phyloP scores from a whole-genome alignment of 495 filamentous ascomycete species.

The Cercophora scortea region DNA sequence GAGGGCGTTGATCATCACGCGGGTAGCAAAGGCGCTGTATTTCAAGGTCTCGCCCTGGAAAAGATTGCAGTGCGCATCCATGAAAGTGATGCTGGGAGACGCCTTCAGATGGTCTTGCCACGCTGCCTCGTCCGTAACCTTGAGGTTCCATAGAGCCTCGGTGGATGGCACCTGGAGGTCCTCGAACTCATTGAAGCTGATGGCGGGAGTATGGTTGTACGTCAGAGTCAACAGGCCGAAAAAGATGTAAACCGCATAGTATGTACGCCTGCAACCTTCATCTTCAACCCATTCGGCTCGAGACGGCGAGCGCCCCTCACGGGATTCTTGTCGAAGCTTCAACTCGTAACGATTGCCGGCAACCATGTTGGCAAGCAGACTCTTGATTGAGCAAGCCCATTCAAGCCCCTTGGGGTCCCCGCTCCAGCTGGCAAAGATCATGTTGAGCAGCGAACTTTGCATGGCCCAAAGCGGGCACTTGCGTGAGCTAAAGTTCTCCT shows the following conservation, averaged over 20 bases:
- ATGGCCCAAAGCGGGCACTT: slow-evolving; percentile 98
- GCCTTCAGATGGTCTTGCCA: slow-evolving; percentile 73
- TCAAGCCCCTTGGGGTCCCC: slow-evolving; percentile 95
- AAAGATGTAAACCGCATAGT: slow-evolving; percentile 99
- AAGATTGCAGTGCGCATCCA: slow-evolving; percentile 87
- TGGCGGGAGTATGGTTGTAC: slow-evolving; percentile 94
- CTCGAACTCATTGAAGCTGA: slow-evolving; percentile 97
- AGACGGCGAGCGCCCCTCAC: slow-evolving; percentile 66
- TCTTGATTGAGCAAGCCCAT: slow-evolving; percentile 98
- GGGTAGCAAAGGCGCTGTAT: slow-evolving; percentile 96
- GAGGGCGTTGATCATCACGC: slow-evolving; percentile 97
- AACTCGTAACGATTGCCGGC: slow-evolving; percentile 94
- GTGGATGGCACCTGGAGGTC: slow-evolving; percentile 86
- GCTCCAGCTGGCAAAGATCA: slow-evolving; percentile 99
- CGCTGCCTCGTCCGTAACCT: slow-evolving; percentile 65
- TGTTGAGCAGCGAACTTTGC: slow-evolving; percentile 92
- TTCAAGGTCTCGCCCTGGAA: slow-evolving; percentile 87
- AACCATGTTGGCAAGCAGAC: slow-evolving; percentile 95
- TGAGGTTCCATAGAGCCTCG: slow-evolving; percentile 89
- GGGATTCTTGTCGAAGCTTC: slow-evolving; percentile 82
- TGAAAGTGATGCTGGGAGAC: slow-evolving; percentile 71
- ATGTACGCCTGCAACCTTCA: slow-evolving; percentile 91
- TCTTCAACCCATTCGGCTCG: slow-evolving; percentile 95
- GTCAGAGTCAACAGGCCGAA: slow-evolving; percentile 92
- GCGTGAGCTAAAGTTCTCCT: slow-evolving; percentile 97